These are phyloP conservation scores for Hypoxylon fuscum DNA, from an alignment of 495 filamentous ascomycete genomes.

Conservation along the genomic window DNA sequence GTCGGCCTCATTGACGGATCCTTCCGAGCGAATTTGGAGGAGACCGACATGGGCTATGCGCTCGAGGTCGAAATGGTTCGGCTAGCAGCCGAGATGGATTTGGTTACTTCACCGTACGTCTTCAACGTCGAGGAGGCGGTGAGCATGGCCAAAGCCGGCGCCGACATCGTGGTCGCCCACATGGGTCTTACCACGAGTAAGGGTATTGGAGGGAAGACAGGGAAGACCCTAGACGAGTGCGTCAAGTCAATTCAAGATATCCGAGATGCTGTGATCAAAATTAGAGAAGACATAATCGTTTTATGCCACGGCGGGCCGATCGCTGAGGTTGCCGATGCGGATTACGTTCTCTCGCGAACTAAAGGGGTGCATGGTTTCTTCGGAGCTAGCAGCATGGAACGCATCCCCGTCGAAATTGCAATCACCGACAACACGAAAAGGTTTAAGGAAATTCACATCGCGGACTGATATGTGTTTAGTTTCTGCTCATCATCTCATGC, in stretches of 20 bases:
- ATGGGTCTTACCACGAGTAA: slow-evolving; percentile 73
- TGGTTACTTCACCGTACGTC: slow-evolving; percentile 75
- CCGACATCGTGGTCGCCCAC: slow-evolving; percentile 74
- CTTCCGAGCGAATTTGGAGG: slow-evolving; percentile 72
- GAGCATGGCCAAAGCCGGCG: slow-evolving; percentile 69
- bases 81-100: slow-evolving; percentile 61
- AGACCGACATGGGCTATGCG: slow-evolving; percentile 74
- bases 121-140: slow-evolving; percentile 67
- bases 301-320: slow-evolving; percentile 77
- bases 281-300: slow-evolving; percentile 68
- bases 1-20: slow-evolving; percentile 75
- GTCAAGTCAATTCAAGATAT: slow-evolving; percentile 68
- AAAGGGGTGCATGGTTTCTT: slow-evolving; percentile 74
- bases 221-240: slow-evolving; percentile 69
- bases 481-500: too few species aligned
- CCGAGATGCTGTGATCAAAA: slow-evolving; percentile 63
- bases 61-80: slow-evolving; percentile 71
- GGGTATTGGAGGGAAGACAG: slow-evolving; percentile 67
- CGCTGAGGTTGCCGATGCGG: slow-evolving; percentile 67
- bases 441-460: slow-evolving; percentile 62
- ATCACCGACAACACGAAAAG: slow-evolving; percentile 67
- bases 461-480: not conserved
- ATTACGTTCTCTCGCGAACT: slow-evolving; percentile 66
- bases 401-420: slow-evolving; percentile 73
- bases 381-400: slow-evolving; percentile 76